Evolutionary conservation across 2,329 filamentous ascomycete genomes (phyloP), one percentile per base, ranked within the genome.

Genomic region (Fusarium haematococcum): DNA sequence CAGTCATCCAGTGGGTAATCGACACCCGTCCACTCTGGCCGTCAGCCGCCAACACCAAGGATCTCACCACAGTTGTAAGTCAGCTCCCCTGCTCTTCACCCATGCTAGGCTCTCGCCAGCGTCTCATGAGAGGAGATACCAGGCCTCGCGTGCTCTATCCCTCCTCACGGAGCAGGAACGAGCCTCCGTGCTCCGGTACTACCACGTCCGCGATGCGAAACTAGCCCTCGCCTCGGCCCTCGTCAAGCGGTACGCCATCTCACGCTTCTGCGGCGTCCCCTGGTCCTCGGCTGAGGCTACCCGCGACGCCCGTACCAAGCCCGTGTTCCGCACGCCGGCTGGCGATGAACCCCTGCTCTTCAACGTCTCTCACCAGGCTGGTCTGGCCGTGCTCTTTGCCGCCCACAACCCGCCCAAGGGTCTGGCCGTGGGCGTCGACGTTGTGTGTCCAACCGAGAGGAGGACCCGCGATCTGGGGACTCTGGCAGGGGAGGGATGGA

Each of bases 281-380:
- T 95, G 93, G 93, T 81, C 84, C 45, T 81, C 86, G 5, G 90
- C 91, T 57, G 83, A 78, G 20, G 84, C 93, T 66, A 86, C 87
- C 13, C 88, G 91, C 81, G 86, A 91, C 84, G 69, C 83, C 81
- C 84, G 83, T 77, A 85, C 84, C 63, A 91, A 91, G 80, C 89
- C 89, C 50, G 80, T 89, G 61, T 91, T 85, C 79, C 79, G 78
- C 79, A 84, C 85, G 85, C 86, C 72, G 81, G 85, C 80, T 84
- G 88, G 76, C 74, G 83, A 68, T 66, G 88, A 86, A 75, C 82
- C 86, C 20, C 80, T 91, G n/a, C 77, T 84, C 71, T 95, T 96
- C 86, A 96, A 96, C 82, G 88, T 95, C 65, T 92, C 90, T 54
- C 94, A 96, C 81, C 94, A 96, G 84, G 92, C 91, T 10, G 93